Evolutionary conservation across 73 alveolate genomes (phyloP), one percentile per base, ranked within the genome.

Genomic region (Breviolum minutum): DNA sequence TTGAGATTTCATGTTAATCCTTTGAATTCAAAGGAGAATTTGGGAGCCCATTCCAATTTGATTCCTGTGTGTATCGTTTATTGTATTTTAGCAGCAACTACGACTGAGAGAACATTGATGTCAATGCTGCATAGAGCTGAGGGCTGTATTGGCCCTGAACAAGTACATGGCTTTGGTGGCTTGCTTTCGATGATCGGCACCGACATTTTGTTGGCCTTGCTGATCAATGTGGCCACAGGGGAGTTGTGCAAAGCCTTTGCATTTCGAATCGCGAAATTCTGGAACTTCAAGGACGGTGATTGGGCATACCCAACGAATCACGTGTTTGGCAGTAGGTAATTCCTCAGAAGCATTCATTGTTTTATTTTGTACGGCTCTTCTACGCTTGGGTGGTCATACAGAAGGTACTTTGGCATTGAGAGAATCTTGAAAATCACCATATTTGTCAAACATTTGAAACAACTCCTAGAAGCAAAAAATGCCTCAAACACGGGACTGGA

Each of bases 161-260:
- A n/a, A 12, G 83, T 73, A 79, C 98, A 76, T 74, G 98, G 98
- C 69, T 92, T 92, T 48, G 98, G 32, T 26, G 98, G 98, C 60
- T 48, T 60, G 27, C 82, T 92, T 17, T 73, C 98, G 63, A 92
- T 92, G 98, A 76, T 92, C 22, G 98, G 69, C 14, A 60, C 81
- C 20, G 98, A 92, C 69, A 92, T 92, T 24, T 11, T 76, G 68
- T 8, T 92, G 98, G 98, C 98, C 24, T 74, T 92, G 90, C 80
- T 92, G 89, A 22, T 92, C 48, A 80, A 62, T n/a, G 98, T 92
- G 79, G 89, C 90, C 98, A 92, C 91, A 7, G 98, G 98, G 66
- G 98, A 92, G 80, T 84, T 92, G 60, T 92, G 98, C 98, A 92
- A 92, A 76, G 90, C 89, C 80, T 92, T 92, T 61, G 98, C 90